phyloP scores from a whole-genome alignment of 2,329 filamentous ascomycete species.

The Fusarium sp. region DNA sequence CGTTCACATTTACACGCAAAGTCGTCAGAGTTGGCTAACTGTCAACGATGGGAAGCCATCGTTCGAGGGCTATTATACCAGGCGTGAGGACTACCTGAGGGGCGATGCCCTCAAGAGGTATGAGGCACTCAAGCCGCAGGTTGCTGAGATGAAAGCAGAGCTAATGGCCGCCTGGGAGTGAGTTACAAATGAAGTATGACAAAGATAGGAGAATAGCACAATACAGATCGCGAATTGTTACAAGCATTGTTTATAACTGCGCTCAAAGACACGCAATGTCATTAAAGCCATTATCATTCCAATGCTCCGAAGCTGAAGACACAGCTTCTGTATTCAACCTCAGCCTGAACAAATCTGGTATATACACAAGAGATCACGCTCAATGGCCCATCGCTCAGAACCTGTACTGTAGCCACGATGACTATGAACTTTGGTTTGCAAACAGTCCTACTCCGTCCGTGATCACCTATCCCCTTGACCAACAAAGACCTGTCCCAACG shows the following conservation, averaged over 20 bases:
- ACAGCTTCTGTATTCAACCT: conserved; percentile 34
- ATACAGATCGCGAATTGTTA: neutral
- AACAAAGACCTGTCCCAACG: neutral
- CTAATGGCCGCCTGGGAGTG: conserved; percentile 16
- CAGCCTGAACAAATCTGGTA: conserved; percentile 31
- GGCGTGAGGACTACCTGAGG: conserved; percentile 44
- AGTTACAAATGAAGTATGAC: neutral
- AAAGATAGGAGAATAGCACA: neutral
- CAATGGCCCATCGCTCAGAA: conserved; percentile 23
- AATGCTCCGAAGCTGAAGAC: conserved; percentile 24
- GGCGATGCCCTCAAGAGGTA: conserved; percentile 45
- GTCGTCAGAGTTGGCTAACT: conserved; percentile 50
- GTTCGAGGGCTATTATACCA: conserved; percentile 48
- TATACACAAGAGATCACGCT: conserved; percentile 30
- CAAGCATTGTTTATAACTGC: neutral
- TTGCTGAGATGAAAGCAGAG: conserved; percentile 28
- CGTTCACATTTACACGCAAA: conserved; percentile 54
- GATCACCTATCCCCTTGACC: conserved; percentile 3
- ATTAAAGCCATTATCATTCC: conserved; percentile 26
- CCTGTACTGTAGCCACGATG: conserved; percentile 2
- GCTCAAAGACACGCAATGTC: neutral
- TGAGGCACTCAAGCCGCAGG: conserved; percentile 33
- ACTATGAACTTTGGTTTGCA: conserved; percentile 15
- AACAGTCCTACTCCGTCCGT: conserved; percentile 18
- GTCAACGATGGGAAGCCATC: conserved; percentile 48